phyloP scores from a whole-genome alignment of 225 moss, liverwort and hornwort species.

The Sphagnum tenellum region DNA sequence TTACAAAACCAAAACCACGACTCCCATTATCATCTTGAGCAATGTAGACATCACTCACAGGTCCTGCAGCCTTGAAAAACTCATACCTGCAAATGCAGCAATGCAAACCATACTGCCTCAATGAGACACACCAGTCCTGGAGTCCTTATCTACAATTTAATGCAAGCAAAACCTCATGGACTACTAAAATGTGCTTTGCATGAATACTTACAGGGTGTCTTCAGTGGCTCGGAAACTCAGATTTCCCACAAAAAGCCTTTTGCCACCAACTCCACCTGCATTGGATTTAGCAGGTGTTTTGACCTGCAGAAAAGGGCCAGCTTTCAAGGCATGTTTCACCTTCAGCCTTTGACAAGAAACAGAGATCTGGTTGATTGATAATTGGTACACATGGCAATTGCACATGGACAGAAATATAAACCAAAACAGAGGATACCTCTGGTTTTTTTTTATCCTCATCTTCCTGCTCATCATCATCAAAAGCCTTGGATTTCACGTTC shows the following conservation, averaged over 20 bases:
- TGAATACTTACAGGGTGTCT: constrained; percentile 46
- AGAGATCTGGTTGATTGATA: background rate
- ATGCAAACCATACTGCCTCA: too few relatives aligned
- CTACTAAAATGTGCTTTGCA: background rate
- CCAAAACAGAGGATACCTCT: constrained; percentile 16
- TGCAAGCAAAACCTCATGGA: background rate
- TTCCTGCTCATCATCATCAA: constrained; percentile 18
- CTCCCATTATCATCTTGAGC: constrained; percentile 61
- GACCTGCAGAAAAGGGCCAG: constrained; percentile 10
- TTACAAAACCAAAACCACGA: constrained; percentile 73
- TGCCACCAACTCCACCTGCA: constrained; percentile 46
- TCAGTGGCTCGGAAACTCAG: constrained; percentile 51
- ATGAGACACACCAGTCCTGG: background rate
- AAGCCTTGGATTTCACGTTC: constrained; percentile 21
- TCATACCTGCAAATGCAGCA: constrained; percentile 26
- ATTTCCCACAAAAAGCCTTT: constrained; percentile 74
- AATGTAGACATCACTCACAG: constrained; percentile 45
- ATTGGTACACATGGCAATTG: too few relatives aligned
- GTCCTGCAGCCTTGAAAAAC: constrained; percentile 58
- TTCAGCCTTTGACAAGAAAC: background rate
- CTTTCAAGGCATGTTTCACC: background rate
- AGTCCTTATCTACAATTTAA: too few relatives aligned
- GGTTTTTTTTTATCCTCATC: constrained; percentile 32
- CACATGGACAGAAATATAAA: background rate
- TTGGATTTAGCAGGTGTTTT: constrained; percentile 47